These are phyloP conservation scores for Clohesyomyces aquaticus DNA, from an alignment of 495 filamentous ascomycete species.

Conservation along the genomic window DNA sequence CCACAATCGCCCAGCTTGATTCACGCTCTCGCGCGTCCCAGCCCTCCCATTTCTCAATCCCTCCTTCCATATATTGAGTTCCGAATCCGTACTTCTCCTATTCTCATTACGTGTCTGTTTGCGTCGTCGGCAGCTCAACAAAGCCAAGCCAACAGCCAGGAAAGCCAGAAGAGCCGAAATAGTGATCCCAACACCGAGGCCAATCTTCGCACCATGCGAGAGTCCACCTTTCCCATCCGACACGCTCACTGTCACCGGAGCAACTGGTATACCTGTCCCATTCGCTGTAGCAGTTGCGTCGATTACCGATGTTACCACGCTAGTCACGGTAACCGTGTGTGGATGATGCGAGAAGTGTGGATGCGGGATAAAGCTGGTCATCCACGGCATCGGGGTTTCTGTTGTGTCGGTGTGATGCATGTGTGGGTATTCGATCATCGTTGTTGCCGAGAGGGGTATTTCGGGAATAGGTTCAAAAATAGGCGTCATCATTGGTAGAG, in stretches of 20 bases:
- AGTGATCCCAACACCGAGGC: constrained; percentile 23
- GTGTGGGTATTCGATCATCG: neutral
- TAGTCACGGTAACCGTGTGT: neutral
- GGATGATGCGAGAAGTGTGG: neutral
- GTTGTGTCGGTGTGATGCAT: neutral
- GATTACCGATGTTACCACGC: neutral
- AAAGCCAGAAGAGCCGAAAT: constrained; percentile 17
- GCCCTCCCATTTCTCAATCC: constrained; percentile 12
- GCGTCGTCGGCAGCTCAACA: constrained; percentile 6
- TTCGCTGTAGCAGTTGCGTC: neutral
- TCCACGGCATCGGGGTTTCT: constrained; percentile 7
- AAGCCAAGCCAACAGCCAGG: constrained; percentile 3
- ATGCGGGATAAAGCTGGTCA: constrained; percentile 10
- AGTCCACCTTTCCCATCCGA: neutral
- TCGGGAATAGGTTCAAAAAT: neutral
- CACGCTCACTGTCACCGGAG: neutral
- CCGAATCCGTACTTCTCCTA: neutral
- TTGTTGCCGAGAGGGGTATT: neutral
- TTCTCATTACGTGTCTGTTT: neutral
- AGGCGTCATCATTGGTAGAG: neutral
- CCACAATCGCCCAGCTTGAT: constrained; percentile 13
- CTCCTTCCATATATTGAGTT: constrained; percentile 8
- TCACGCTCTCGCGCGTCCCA: neutral
- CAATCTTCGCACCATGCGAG: constrained; percentile 11
- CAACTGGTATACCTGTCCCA: neutral